Evolutionary conservation across 257 asterid species (phyloP), one percentile per base, ranked within the genome.

Genomic region (Cruciata laevipes): DNA sequence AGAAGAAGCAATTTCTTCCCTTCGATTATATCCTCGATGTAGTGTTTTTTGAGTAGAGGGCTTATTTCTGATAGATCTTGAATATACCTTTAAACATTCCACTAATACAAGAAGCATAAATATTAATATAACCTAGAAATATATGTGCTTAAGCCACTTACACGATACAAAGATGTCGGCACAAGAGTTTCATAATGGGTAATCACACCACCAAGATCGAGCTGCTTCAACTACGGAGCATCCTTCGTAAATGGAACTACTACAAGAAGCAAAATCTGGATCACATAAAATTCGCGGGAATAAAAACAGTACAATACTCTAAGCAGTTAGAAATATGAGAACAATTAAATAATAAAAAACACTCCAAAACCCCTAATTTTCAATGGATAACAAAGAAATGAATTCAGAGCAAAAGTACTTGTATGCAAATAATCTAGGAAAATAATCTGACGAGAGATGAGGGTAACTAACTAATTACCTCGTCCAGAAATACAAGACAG

Each of bases 171-270:
- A 27, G 97, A 84, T 49, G 98, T 79, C 0, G 95, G 88, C 30
- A 92, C 98, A 85, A 91, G 80, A 66, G 98, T 92, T 79, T 92
- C 98, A 56, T 87, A 92, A 49, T 94, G 87, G 56, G 97, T 91
- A 58, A 90, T 88, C 5, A 90, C 96, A 69, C 98, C 96, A 78
- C 96, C 96, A 78, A 91, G 96, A 6, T 96, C 98, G n/a, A 91
- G 92, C 79, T 77, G 85, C 88, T 86, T 89, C 85, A 92, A 75
- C 53, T 89, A 83, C 32, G 82, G 91, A 33, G 89, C 98, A 71
- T 92, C 98, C 63, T 86, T 87, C 0, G 96, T 96, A 69, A 89
- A 92, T 31, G 98, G 98, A 81, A 92, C 98, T 30, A 96, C 98
- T 68, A 96, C 98, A 73, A 92, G 80, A 64, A 92, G 76, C 59